These are phyloP conservation scores for Austroboletus festivus DNA, from an alignment of 768 basidiomycete genomes.

Conservation along the genomic window DNA sequence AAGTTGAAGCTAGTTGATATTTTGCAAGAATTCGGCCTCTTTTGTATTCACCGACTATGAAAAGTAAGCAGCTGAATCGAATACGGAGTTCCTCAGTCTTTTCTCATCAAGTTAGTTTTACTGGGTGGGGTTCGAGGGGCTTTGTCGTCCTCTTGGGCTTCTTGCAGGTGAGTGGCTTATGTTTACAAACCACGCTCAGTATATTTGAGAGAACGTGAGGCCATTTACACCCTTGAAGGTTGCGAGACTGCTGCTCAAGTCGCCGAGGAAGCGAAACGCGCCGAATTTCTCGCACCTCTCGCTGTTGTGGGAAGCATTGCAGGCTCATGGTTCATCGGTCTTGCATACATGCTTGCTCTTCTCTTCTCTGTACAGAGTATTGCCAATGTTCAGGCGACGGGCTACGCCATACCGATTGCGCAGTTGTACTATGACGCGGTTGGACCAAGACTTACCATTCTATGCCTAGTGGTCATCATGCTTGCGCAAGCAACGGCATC, in stretches of 20 bases:
- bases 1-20: neutral
- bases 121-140: slow-evolving; percentile 50
- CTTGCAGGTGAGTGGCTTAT: slow-evolving; percentile 22
- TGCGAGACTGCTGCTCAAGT: slow-evolving; percentile 65
- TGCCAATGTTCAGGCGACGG: slow-evolving; percentile 44
- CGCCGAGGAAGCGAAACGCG: slow-evolving; percentile 55
- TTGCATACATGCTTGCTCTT: slow-evolving; percentile 56
- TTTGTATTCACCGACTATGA: slow-evolving; percentile 59
- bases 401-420: slow-evolving; percentile 57
- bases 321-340: slow-evolving; percentile 55
- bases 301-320: slow-evolving; percentile 55
- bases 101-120: slow-evolving; percentile 38
- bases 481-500: slow-evolving; percentile 54
- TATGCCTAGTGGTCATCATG: slow-evolving; percentile 49
- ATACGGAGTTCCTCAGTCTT: neutral
- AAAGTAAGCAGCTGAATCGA: slow-evolving; percentile 36
- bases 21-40: slow-evolving; percentile 43
- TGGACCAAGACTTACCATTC: slow-evolving; percentile 42
- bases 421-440: slow-evolving; percentile 57
- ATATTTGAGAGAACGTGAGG: slow-evolving; percentile 25
- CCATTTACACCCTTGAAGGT: slow-evolving; percentile 59
- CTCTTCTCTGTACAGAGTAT: slow-evolving; percentile 58
- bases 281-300: slow-evolving; percentile 54
- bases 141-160: slow-evolving; percentile 60
- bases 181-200: neutral